phyloP scores from a whole-genome alignment of 495 filamentous ascomycete genomes.

The Hyaloscypha bicolor region DNA sequence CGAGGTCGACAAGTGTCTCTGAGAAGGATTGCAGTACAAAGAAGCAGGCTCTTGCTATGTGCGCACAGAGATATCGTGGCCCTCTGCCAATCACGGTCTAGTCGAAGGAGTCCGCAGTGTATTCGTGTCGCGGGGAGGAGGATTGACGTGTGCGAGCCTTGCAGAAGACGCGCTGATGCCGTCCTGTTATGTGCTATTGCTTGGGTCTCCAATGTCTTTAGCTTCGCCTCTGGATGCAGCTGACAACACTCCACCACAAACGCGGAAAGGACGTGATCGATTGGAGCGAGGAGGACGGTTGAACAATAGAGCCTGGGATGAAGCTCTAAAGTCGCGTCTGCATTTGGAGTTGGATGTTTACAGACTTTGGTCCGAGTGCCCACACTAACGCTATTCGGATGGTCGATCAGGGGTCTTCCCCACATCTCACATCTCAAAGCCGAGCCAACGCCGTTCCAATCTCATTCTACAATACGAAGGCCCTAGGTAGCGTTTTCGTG shows the following conservation, averaged over 20 bases:
- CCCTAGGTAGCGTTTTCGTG: no score
- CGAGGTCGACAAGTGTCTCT: not conserved
- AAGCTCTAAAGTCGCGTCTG: constrained; percentile 14
- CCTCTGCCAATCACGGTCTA: not conserved
- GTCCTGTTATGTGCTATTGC: not conserved
- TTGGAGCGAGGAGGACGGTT: not conserved
- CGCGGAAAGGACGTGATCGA: constrained; percentile 4
- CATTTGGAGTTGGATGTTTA: constrained; percentile 7
- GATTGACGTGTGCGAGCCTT: not conserved
- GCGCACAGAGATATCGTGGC: not conserved
- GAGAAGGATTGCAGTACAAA: not conserved
- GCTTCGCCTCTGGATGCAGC: not conserved
- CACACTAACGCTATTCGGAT: not conserved
- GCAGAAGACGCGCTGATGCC: not conserved
- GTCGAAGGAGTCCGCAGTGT: not conserved
- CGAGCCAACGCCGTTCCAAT: not conserved
- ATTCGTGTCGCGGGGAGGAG: not conserved
- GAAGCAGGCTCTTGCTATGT: not conserved
- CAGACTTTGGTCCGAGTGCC: not conserved
- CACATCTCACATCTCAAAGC: not conserved
- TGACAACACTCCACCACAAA: not conserved
- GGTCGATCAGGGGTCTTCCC: constrained; percentile 1
- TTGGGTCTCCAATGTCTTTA: not conserved
- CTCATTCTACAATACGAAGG: no score
- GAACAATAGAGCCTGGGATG: not conserved